Evolutionary conservation across 306 rosid species (phyloP).

Genomic region (Cicer yamashitae): DNA sequence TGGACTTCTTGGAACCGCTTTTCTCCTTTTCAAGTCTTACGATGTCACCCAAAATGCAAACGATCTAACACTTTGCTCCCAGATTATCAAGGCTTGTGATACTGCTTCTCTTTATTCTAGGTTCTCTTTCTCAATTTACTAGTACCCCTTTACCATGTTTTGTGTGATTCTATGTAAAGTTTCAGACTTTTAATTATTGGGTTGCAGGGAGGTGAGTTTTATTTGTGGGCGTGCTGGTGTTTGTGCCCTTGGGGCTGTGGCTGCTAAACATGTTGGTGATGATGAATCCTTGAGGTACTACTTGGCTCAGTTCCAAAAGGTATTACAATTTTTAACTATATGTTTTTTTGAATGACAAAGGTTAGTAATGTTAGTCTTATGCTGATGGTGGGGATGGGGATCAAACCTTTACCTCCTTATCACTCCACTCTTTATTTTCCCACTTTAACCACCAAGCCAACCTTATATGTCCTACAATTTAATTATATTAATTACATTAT

Average conservation of each 20-base stretch:
- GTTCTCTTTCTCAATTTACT: constrained; percentile 44
- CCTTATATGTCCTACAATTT: no score
- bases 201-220: constrained; percentile 67
- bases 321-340: not conserved
- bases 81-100: constrained; percentile 72
- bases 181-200: constrained; percentile 37
- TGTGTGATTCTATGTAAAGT: constrained; percentile 12
- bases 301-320: constrained; percentile 67
- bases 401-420: no score
- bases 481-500: no score
- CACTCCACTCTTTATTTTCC: no score
- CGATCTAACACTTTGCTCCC: constrained; percentile 68
- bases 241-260: constrained; percentile 79
- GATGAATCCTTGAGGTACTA: constrained; percentile 54
- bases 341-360: no score
- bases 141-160: not conserved
- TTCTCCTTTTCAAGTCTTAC: constrained; percentile 67
- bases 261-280: constrained; percentile 62
- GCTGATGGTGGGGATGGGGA: no score
- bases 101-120: constrained; percentile 61
- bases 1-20: constrained; percentile 77
- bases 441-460: no score
- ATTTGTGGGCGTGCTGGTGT: constrained; percentile 83
- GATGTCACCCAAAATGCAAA: constrained; percentile 51
- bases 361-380: no score